phyloP scores from a whole-genome alignment of 305 asterid species.

The Fraxinus velutina region DNA sequence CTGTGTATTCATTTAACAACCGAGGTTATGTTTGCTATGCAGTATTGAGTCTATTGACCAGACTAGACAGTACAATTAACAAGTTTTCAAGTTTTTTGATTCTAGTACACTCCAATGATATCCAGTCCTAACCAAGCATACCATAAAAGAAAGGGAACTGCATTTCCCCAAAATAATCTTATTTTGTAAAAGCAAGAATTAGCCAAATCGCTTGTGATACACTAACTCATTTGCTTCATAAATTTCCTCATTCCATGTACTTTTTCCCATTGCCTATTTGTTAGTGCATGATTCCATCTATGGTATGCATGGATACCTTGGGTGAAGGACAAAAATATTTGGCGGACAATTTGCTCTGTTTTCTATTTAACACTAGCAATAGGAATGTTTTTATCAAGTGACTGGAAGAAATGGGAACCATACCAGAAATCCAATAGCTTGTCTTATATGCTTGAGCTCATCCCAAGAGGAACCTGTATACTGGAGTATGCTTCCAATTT shows the following conservation, averaged over 20 bases:
- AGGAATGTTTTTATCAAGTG: slow-evolving; percentile 10
- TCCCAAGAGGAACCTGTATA: slow-evolving; percentile 97
- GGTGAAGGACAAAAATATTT: background rate
- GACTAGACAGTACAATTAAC: background rate
- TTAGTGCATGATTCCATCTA: background rate
- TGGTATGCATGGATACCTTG: background rate
- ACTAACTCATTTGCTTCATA: background rate
- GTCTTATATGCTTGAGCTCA: slow-evolving; percentile 95
- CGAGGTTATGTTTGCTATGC: background rate
- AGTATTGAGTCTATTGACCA: background rate
- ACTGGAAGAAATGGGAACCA: slow-evolving; percentile 21
- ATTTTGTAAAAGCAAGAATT: background rate
- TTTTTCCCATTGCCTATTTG: background rate
- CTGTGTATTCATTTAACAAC: background rate
- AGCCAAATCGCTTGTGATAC: background rate
- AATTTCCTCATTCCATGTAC: background rate
- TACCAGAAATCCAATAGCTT: slow-evolving; percentile 98
- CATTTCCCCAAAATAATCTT: background rate
- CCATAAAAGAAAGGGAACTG: background rate
- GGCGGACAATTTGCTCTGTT: background rate
- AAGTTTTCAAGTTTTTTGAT: background rate
- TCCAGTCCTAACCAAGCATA: background rate
- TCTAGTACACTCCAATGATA: background rate
- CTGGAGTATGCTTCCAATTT: slow-evolving; percentile 45
- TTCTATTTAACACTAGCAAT: background rate